Conservation (phyloP, 345 rosid genomes). For the Cardamine chenopodiifolia region DNA sequence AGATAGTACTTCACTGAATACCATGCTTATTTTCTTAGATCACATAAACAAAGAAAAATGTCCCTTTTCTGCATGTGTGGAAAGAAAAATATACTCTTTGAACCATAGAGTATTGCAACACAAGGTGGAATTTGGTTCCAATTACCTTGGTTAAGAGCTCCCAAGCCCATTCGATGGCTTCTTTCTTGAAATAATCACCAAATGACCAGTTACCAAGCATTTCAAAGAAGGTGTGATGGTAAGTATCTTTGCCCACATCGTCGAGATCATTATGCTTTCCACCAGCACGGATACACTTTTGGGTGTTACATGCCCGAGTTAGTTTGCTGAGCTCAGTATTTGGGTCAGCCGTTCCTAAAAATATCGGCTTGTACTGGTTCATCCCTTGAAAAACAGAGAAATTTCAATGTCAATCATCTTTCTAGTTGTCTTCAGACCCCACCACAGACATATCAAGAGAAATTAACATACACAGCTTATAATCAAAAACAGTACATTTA, state of each 20-base stretch:
- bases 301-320: constrained; percentile 82
- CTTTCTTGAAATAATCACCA: constrained; percentile 93
- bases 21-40: background rate
- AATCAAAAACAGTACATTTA: constrained; percentile 14
- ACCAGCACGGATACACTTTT: constrained; percentile 97
- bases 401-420: background rate
- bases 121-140: background rate
- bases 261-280: constrained; percentile 98
- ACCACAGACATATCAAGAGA: background rate
- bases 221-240: constrained; percentile 99
- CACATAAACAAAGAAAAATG: background rate
- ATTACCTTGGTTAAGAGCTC: constrained; percentile 80
- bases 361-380: constrained; percentile 95
- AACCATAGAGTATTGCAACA: background rate
- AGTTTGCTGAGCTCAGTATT: constrained; percentile 76
- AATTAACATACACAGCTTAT: background rate
- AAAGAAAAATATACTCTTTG: constrained; percentile 1
- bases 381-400: constrained; percentile 60
- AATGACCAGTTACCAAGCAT: constrained; percentile 99
- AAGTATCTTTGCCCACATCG: constrained; percentile 97
- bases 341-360: constrained; percentile 88
- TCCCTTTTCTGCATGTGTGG: background rate
- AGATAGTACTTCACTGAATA: background rate
- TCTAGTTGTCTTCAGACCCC: background rate
- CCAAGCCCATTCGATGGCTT: constrained; percentile 98